Base-by-base conservation (phyloP, 495 filamentous ascomycete species). In the Xylaria cubensis region DNA sequence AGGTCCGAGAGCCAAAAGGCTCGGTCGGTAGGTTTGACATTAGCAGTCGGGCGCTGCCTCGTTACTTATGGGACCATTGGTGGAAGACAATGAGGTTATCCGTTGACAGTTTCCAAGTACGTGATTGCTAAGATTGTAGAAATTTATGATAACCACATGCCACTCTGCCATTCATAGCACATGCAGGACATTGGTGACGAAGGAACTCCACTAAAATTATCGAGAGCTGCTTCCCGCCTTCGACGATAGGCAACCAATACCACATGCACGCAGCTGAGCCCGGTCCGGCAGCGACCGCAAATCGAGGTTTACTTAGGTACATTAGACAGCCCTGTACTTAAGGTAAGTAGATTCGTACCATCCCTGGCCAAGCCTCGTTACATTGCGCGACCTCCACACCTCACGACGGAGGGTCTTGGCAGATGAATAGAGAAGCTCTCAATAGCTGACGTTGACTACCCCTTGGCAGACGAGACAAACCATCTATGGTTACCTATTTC, bases 21-120 rank as follows among this genome's bases (percentile, higher is more conserved):
- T 77, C 77, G 42, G 29, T 67, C 70, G 70, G 63, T 72, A 73
- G 77, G 64, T 74, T 74, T 78, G 69, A 73, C 77, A 79, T 79
- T 53, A 71, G 76, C 64, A 61, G 65, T 56, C 44, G 56, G 55
- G 51, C 19, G 64, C 29, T 32, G 26, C 50, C 39, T 66, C 44
- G 51, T 59, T 61, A 12, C 21, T 61, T 39, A 55, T 17, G 29
- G 21, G 41, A 32, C 48, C 62, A 65, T 65, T 58, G 50, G 62
- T 15, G 32, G 32, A 39, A n/a, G 46, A 19, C 3, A 65, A 32
- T 58, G 4, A 15, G 44, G 46, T 24, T 24, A n/a, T 46, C 17
- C 36, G 48, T 21, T 32, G n/a, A 46, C 41, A 24, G 29, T 39
- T 12, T 34, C 21, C 7, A 21, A n/a, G 24, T 10, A 50, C 34